phyloP scores from a whole-genome alignment of 1,284 basidiomycete genomes.

The Puccinia novopanici region DNA sequence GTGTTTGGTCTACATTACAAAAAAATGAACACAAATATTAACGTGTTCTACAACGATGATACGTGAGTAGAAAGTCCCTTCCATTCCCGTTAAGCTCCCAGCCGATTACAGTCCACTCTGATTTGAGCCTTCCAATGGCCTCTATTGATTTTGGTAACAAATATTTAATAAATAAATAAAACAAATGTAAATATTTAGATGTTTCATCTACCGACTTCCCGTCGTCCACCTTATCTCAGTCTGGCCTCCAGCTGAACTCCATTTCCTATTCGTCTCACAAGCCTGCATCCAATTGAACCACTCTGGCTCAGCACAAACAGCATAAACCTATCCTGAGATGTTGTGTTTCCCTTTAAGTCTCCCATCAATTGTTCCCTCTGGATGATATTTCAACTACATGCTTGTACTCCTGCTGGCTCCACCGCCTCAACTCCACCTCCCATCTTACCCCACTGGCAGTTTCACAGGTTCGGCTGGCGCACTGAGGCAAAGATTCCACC shows the following conservation, averaged over 20 bases:
- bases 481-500: background rate
- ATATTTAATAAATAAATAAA: no score
- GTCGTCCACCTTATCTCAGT: constrained; percentile 16
- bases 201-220: constrained; percentile 19
- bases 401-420: constrained; percentile 10
- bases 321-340: background rate
- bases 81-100: constrained; percentile 9
- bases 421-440: constrained; percentile 14
- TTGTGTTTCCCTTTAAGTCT: constrained; percentile 12
- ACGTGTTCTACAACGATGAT: constrained; percentile 17
- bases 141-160: constrained; percentile 18
- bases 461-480: constrained; percentile 2
- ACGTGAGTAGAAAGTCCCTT: constrained; percentile 9
- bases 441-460: constrained; percentile 16
- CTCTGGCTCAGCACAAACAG: background rate
- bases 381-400: constrained; percentile 20
- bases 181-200: constrained; percentile 4
- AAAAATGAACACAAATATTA: constrained; percentile 27
- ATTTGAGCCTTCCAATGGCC: constrained; percentile 9
- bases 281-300: constrained; percentile 15
- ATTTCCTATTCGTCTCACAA: constrained; percentile 20
- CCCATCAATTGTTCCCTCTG: constrained; percentile 12
- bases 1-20: background rate
- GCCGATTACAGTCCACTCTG: constrained; percentile 18
- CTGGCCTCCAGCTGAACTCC: constrained; percentile 4